Evolutionary conservation across 306 rosid genomes (phyloP), one percentile per base, ranked within the genome.

Genomic region (Sphenostylis stenocarpa): DNA sequence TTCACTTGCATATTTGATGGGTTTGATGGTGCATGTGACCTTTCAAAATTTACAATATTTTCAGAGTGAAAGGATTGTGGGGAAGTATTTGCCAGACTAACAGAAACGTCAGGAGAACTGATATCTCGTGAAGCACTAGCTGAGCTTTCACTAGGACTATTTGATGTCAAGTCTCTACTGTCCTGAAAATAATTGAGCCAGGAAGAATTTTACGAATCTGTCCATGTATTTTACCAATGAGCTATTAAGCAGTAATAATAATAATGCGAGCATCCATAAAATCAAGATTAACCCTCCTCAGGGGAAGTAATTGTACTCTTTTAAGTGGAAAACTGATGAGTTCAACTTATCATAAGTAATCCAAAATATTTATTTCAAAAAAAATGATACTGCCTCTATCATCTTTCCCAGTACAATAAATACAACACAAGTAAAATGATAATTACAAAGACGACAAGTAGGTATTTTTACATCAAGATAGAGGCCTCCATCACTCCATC

Each of bases 401-500:
- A 26, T 68, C 38, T 68, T 75, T 44, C 56, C 31, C 29, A 16
- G 65, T 41, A 34, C 72, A 58, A 47, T 75, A 77, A 65, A 65
- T 55, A 38, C n/a, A 49, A 33, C 16, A 31, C 76, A 67, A 51
- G 73, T 45, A n/a, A 55, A 79, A 82, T 44, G 56, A 71, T 66
- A 78, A 61, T 7, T 31, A 76, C 41, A 53, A 65, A 79, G 63
- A 60, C 75, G 75, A 52, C 41, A 85, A 55, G 84, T 11, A 81
- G 78, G 77, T 53, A 55, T 23, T 77, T 80, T 91, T 92, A 95
- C 98, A 84, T 95, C 97, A 77, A 86, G 86, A 81, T 85, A 84
- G 67, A 95, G 86, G 91, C 93, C 95, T 72, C 93, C 98, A 78
- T 94, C 98, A 90, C 87, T 86, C 97, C 97, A 89, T 82, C 97